Evolutionary conservation across 1,139 yeast species (phyloP), one percentile per base, ranked within the genome.

Genomic region (Suhomyces panamericanus): DNA sequence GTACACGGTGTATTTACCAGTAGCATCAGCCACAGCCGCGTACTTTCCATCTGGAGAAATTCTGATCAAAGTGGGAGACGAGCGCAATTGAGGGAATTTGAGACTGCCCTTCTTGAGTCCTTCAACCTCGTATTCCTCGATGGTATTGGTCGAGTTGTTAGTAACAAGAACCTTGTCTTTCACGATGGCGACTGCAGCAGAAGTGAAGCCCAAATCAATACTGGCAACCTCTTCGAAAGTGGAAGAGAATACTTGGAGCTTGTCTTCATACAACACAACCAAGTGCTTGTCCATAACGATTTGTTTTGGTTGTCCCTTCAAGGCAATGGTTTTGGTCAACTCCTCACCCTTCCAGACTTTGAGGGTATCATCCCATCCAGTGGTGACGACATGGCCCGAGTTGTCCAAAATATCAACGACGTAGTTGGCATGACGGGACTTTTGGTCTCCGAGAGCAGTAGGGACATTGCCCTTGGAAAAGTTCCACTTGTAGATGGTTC

Each of bases 341-440:
- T 55, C 47, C 24, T 60, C 63, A 35, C 59, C 62, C 10, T 61
- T 55, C 64, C 85, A 69, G 3, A 69, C 56, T 57, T 78, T 80
- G 41, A 90, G 57, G n/a, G 80, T 78, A 59, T 89, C 96, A 63
- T 93, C 99, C 98, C 98, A 91, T 1, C 91, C 95, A 27, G 82
- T 70, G 15, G 95, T 76, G 44, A 77, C 67, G 11, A 81, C 52
- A 2, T 53, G 49, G 2, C 60, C 60, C 17, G 56, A 57, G 10
- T 54, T 63, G 34, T 50, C 53, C 20, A 60, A 56, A 30, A 76
- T 59, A 30, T 69, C 83, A 38, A 76, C 80, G 31, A 88, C 74
- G 53, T 82, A 73, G 56, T 85, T 86, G 1, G 75, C 56, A 60
- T 87, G 93, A 10, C 70, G 67, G 6, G 64, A 55, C 16, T 71